These are phyloP conservation scores for Silene conica DNA, from an alignment of 148 eudicot genomes.

Conservation along the genomic window DNA sequence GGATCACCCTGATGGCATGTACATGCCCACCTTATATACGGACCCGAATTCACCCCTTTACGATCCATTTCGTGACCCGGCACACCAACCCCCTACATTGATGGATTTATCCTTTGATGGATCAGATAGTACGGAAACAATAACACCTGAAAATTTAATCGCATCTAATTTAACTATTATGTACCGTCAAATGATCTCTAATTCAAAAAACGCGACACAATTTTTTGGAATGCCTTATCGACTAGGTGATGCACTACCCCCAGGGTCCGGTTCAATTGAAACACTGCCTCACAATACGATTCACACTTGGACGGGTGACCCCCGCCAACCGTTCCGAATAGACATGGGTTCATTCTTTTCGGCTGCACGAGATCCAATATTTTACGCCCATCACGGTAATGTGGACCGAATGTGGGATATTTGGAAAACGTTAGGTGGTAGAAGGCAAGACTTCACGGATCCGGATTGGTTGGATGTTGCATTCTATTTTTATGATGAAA, in stretches of 20 bases:
- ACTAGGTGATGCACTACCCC: conserved; percentile 43
- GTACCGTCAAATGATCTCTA: conserved; percentile 17
- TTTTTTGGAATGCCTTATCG: conserved; percentile 55
- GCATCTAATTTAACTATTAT: not conserved
- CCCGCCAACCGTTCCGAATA: conserved; percentile 42
- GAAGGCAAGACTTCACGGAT: conserved; percentile 40
- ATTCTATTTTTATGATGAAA: conserved; percentile 62
- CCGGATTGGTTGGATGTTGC: conserved; percentile 47
- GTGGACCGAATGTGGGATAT: conserved; percentile 60
- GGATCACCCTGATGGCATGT: conserved; percentile 65
- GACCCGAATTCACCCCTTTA: conserved; percentile 39
- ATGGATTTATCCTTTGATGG: conserved; percentile 49
- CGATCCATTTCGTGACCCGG: conserved; percentile 38
- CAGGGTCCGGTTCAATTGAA: conserved; percentile 52
- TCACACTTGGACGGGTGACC: conserved; percentile 58
- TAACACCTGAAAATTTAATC: conserved; percentile 7
- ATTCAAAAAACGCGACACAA: conserved; percentile 36
- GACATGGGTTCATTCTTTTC: conserved; percentile 77
- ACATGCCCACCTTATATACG: conserved; percentile 43
- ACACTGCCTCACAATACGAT: conserved; percentile 48
- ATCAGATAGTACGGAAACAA: not conserved
- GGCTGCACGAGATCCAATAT: conserved; percentile 62
- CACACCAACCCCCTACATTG: conserved; percentile 47
- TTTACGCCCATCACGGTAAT: conserved; percentile 61
- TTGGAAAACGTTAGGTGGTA: conserved; percentile 66